These are phyloP conservation scores for Lactuca sativa DNA, from an alignment of 129 eudicot genomes.

Conservation along the genomic window DNA sequence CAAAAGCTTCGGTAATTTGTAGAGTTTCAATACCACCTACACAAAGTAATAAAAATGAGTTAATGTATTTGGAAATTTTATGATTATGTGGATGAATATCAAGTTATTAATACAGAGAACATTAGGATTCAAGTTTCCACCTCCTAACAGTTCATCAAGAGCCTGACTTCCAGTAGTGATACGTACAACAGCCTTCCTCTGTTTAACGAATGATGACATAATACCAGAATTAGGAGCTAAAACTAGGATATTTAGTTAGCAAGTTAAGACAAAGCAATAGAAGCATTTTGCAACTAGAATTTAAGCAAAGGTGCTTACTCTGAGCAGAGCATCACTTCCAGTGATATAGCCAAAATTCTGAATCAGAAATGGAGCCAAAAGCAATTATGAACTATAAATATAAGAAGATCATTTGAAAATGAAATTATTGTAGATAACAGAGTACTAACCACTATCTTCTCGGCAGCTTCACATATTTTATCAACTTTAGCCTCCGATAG, in stretches of 20 bases:
- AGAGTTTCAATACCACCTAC: constrained; percentile 87
- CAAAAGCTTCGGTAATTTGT: constrained; percentile 97
- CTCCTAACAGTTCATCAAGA: constrained; percentile 91
- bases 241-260: constrained; percentile 3
- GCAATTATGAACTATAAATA: background rate
- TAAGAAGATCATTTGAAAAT: background rate
- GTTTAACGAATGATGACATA: constrained; percentile 21
- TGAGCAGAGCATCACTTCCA: constrained; percentile 90
- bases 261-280: constrained; percentile 6
- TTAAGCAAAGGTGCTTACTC: constrained; percentile 26
- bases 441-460: constrained; percentile 86
- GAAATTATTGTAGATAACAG: constrained; percentile 2
- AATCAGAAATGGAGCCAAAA: constrained; percentile 17
- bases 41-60: constrained; percentile 11
- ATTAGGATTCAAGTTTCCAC: constrained; percentile 39
- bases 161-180: constrained; percentile 99
- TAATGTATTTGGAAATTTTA: background rate
- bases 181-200: constrained; percentile 88
- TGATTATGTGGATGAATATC: background rate
- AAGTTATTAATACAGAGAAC: background rate
- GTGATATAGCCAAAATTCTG: constrained; percentile 97
- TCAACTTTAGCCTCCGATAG: constrained; percentile 99
- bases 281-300: background rate
- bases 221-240: constrained; percentile 19
- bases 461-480: constrained; percentile 98